These are phyloP conservation scores for Cutaneotrichosporon sp. DNA, from an alignment of 1,284 basidiomycete genomes.

Conservation along the genomic window DNA sequence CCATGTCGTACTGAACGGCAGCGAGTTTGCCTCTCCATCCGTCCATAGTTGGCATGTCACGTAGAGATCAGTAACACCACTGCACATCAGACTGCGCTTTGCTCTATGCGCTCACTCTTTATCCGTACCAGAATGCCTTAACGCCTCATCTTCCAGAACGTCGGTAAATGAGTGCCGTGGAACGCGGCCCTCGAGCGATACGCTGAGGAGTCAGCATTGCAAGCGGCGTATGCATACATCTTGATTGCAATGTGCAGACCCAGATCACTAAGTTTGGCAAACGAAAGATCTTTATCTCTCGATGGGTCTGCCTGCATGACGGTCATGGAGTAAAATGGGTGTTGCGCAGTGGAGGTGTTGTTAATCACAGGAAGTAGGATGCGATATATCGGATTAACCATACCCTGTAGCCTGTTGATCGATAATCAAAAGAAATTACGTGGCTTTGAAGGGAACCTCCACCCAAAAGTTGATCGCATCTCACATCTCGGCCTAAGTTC, in stretches of 20 bases:
- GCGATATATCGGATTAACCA: not conserved
- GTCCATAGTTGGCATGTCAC: slow-evolving; percentile 85
- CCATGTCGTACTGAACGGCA: slow-evolving; percentile 85
- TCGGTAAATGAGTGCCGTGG: slow-evolving; percentile 64
- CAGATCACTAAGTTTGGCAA: slow-evolving; percentile 79
- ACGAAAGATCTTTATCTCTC: slow-evolving; percentile 66
- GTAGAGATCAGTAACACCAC: slow-evolving; percentile 80
- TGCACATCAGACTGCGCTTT: slow-evolving; percentile 44
- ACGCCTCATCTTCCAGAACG: slow-evolving; percentile 68
- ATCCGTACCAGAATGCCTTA: slow-evolving; percentile 72
- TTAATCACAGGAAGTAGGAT: not conserved
- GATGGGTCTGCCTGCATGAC: slow-evolving; percentile 34
- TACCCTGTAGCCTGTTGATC: too few relatives aligned
- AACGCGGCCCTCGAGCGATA: slow-evolving; percentile 75
- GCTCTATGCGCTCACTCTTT: slow-evolving; percentile 56
- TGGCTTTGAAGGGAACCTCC: not conserved
- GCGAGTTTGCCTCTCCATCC: slow-evolving; percentile 86
- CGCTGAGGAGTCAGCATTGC: slow-evolving; percentile 52
- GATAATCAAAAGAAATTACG: not conserved
- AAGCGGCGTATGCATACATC: slow-evolving; percentile 57
- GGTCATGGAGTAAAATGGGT: not conserved
- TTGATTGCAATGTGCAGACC: slow-evolving; percentile 79
- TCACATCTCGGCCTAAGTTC: too few relatives aligned
- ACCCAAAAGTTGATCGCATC: not conserved
- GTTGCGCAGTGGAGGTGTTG: not conserved